Percentiles rank a stretch among this genome's conserved stretches.
These are phyloP conservation scores for Penicillium simplicissimum DNA, from an alignment of 495 filamentous ascomycete species.

Conservation along the genomic window DNA sequence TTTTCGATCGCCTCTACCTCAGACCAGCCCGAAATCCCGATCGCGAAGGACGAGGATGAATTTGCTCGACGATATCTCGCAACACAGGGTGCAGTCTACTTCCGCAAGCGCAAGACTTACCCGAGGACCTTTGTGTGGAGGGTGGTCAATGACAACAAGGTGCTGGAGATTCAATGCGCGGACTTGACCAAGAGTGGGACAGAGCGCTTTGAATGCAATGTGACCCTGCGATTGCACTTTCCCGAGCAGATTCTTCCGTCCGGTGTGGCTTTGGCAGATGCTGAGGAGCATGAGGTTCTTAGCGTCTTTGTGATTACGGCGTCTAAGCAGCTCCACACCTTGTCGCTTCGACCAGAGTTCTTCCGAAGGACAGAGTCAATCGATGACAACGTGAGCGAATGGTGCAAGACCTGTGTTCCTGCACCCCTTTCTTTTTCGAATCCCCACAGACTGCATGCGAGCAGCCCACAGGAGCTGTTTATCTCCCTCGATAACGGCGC, in stretches of 20 bases:
- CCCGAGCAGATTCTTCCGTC: constrained; percentile 65
- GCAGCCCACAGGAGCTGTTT: constrained; percentile 70
- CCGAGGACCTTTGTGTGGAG: constrained; percentile 90
- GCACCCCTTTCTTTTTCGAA: constrained; percentile 73
- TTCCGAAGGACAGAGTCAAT: constrained; percentile 67
- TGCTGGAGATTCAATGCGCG: constrained; percentile 78
- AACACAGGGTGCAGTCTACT: constrained; percentile 78
- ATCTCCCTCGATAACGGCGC: constrained; percentile 82
- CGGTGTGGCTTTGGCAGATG: constrained; percentile 79
- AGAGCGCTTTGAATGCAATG: constrained; percentile 62
- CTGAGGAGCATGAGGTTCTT: constrained; percentile 73
- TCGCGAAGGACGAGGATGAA: constrained; percentile 68
- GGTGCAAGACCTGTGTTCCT: constrained; percentile 72
- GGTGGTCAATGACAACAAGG: constrained; percentile 74
- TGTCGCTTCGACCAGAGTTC: constrained; percentile 77
- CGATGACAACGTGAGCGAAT: constrained; percentile 69
- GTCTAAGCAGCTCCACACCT: constrained; percentile 73
- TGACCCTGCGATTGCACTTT: constrained; percentile 77
- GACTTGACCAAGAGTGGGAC: constrained; percentile 74
- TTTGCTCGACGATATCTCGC: constrained; percentile 74
- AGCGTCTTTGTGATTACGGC: constrained; percentile 80
- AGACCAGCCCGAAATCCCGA: constrained; percentile 31
- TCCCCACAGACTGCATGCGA: constrained; percentile 78
- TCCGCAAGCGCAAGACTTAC: constrained; percentile 68
- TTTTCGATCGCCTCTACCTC: constrained; percentile 45